Evolutionary conservation across 1,284 basidiomycete genomes (phyloP).

Genomic region (Coniferiporia sulphurascens): DNA sequence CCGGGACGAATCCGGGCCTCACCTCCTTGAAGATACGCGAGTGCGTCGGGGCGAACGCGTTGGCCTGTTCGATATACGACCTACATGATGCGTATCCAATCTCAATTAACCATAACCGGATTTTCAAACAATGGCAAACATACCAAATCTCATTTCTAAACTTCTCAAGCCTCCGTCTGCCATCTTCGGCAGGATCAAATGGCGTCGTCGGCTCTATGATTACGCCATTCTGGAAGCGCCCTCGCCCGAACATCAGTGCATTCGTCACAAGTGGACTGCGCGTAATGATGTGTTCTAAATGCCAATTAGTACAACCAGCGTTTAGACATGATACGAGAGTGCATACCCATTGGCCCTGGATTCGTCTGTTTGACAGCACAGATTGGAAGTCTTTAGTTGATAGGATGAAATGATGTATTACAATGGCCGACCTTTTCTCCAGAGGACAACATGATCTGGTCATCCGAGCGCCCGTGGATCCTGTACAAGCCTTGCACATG

Average conservation of each 20-base stretch:
- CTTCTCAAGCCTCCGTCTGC: slow-evolving; percentile 6
- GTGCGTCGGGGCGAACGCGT: slow-evolving; percentile 26
- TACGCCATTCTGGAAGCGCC: slow-evolving; percentile 21
- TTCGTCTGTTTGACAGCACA: slow-evolving; percentile 21
- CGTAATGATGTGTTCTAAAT: slow-evolving; percentile 17
- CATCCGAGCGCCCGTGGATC: slow-evolving; percentile 22
- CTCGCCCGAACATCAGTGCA: slow-evolving; percentile 21
- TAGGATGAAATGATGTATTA: not conserved
- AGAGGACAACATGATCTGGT: slow-evolving; percentile 27
- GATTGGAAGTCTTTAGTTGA: not conserved
- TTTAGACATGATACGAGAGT: not conserved
- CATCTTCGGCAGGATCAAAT: slow-evolving; percentile 10
- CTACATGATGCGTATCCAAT: slow-evolving; percentile 1
- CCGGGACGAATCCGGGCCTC: not conserved
- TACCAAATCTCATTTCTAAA: slow-evolving; percentile 25
- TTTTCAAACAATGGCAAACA: not conserved
- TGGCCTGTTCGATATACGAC: slow-evolving; percentile 24
- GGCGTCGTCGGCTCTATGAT: slow-evolving; percentile 18
- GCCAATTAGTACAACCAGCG: not conserved
- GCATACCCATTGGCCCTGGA: slow-evolving; percentile 21
- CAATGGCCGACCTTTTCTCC: slow-evolving; percentile 25
- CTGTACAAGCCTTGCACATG: slow-evolving; percentile 22
- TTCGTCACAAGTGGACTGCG: slow-evolving; percentile 14
- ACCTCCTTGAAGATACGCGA: slow-evolving; percentile 29
- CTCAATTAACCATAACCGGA: not conserved